These are phyloP conservation scores for Marsdenia floribunda DNA, from an alignment of 257 asterid genomes.

Conservation along the genomic window DNA sequence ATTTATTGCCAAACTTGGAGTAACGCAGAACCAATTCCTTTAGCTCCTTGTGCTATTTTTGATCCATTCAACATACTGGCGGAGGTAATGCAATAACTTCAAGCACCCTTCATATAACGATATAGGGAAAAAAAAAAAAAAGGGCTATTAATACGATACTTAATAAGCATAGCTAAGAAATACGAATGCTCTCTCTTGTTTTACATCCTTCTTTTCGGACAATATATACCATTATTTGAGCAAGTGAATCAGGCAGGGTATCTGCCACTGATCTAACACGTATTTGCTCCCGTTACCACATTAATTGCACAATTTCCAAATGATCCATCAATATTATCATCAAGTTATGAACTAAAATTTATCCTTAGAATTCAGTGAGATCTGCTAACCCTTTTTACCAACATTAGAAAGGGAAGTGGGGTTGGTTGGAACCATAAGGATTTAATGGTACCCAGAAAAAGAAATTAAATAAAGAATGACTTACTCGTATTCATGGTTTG, in stretches of 20 bases:
- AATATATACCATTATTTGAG: background rate
- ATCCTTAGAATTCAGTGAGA: background rate
- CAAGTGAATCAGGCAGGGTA: background rate
- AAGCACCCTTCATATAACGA: constrained; percentile 52
- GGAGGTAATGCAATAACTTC: constrained; percentile 87
- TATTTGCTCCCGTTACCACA: background rate
- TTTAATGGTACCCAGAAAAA: constrained; percentile 3
- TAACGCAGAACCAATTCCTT: constrained; percentile 1
- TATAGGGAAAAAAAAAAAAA: constrained; percentile 6
- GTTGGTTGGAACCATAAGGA: background rate
- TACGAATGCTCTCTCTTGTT: background rate
- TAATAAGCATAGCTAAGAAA: background rate
- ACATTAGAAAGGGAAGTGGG: background rate
- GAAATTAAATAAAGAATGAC: constrained; percentile 11
- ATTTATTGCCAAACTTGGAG: background rate
- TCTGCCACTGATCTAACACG: too few relatives aligned
- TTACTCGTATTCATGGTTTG: constrained; percentile 93
- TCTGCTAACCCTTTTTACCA: background rate
- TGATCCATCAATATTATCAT: background rate
- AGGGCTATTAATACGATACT: background rate
- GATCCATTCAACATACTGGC: constrained; percentile 78
- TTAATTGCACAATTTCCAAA: background rate
- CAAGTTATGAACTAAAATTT: background rate
- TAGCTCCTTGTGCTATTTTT: constrained; percentile 66
- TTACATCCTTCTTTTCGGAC: background rate